Evolutionary conservation across 2,329 filamentous ascomycete genomes (phyloP).

Genomic region (Trichoderma afroharzianum): DNA sequence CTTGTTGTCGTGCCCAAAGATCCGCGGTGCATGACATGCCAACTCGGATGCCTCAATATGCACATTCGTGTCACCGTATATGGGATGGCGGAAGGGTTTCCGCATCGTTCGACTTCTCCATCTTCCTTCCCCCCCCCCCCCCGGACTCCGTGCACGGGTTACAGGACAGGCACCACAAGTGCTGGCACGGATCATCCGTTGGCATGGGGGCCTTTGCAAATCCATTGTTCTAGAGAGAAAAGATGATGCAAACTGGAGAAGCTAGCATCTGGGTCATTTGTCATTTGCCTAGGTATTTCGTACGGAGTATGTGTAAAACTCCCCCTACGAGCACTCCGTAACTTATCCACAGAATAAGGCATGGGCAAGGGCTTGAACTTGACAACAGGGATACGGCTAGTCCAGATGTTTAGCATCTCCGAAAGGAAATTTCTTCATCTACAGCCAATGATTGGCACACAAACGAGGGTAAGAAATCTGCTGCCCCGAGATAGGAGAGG

Average conservation of each 20-base stretch:
- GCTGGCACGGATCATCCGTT: constrained; percentile 10
- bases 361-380: not conserved
- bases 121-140: not conserved
- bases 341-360: not conserved
- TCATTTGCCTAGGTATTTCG: not conserved
- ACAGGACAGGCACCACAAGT: not conserved
- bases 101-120: not conserved
- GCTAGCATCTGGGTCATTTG: not conserved
- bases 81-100: not conserved
- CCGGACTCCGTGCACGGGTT: not conserved
- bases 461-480: not conserved
- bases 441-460: not conserved
- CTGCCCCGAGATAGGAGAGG: not conserved
- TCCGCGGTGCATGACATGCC: not conserved
- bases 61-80: not conserved
- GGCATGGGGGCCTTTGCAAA: not conserved
- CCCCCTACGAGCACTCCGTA: not conserved
- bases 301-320: not conserved
- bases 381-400: not conserved
- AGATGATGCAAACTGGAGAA: constrained; percentile 2
- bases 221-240: not conserved
- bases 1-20: not conserved
- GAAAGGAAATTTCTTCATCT: not conserved
- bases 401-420: not conserved
- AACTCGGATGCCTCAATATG: not conserved